Percentiles rank a stretch among this genome's conserved stretches.
phyloP scores from a whole-genome alignment of 129 eudicot species.

The Tagetes erecta region DNA sequence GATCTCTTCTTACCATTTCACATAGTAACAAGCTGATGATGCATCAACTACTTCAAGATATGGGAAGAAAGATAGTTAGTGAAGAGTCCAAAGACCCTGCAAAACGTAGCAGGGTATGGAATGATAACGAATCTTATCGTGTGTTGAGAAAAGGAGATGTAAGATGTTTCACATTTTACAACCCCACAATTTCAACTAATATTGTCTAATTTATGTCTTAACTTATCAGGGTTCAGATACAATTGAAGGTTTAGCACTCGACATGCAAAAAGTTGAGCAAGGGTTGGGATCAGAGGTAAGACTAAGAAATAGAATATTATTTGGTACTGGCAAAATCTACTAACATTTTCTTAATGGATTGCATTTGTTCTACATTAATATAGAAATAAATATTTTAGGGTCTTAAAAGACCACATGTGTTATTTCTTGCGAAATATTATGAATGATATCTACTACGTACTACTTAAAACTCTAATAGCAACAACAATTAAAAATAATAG shows the following conservation, averaged over 20 bases:
- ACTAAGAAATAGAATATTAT: not conserved
- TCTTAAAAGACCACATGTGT: too few relatives aligned
- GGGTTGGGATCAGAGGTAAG: not conserved
- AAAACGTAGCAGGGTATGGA: conserved; percentile 13
- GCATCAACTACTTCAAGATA: conserved; percentile 26
- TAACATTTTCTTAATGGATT: not conserved
- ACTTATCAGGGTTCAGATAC: conserved; percentile 23
- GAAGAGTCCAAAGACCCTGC: conserved; percentile 7
- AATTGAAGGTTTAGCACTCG: conserved; percentile 36
- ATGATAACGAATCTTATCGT: conserved; percentile 2
- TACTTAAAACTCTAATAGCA: too few relatives aligned
- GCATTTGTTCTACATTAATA: too few relatives aligned
- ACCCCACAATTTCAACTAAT: not conserved
- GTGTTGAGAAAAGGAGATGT: conserved; percentile 21
- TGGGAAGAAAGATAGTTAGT: conserved; percentile 13
- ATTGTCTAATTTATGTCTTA: not conserved
- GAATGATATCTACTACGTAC: too few relatives aligned
- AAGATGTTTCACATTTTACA: conserved; percentile 7
- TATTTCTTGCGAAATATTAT: too few relatives aligned
- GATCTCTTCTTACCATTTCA: conserved; percentile 4
- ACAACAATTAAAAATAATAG: too few relatives aligned
- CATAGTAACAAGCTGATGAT: not conserved
- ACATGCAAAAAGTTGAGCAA: conserved; percentile 1
- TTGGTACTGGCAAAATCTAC: not conserved
- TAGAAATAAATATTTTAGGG: too few relatives aligned